Conservation (phyloP, 371 early-diverging fungal species). For the Smittium culicis region DNA sequence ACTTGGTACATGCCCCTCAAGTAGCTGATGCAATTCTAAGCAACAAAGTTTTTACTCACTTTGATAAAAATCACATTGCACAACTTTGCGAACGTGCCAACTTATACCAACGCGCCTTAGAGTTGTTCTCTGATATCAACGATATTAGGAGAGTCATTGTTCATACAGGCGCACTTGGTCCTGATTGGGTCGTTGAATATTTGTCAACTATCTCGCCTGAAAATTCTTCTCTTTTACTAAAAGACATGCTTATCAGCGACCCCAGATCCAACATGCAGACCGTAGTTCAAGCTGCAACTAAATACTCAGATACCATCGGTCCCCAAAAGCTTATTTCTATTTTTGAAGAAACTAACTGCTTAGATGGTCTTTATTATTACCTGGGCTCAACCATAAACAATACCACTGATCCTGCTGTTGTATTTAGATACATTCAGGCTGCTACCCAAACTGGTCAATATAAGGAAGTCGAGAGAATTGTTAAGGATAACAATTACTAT, state of each 20-base stretch:
- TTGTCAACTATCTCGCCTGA: conserved; percentile 90
- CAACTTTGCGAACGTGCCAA: conserved; percentile 93
- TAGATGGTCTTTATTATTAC: conserved; percentile 81
- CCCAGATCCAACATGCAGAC: conserved; percentile 88
- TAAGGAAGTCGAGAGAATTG: conserved; percentile 94
- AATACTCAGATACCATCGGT: conserved; percentile 87
- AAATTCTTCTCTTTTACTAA: conserved; percentile 73
- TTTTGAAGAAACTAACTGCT: conserved; percentile 80
- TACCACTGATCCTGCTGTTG: conserved; percentile 85
- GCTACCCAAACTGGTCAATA: conserved; percentile 84
- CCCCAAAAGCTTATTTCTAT: conserved; percentile 72
- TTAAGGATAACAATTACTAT: conserved; percentile 86
- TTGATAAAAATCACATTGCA: conserved; percentile 83
- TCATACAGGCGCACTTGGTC: conserved; percentile 64
- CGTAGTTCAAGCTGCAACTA: conserved; percentile 86
- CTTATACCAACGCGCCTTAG: conserved; percentile 88
- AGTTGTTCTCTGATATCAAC: conserved; percentile 86
- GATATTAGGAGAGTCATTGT: conserved; percentile 94
- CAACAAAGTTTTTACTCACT: conserved; percentile 86
- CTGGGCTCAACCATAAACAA: conserved; percentile 88
- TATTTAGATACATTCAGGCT: conserved; percentile 96
- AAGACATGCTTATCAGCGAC: conserved; percentile 65
- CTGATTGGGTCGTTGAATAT: conserved; percentile 56
- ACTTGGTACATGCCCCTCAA: conserved; percentile 88
- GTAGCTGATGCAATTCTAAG: conserved; percentile 96